Conservation (phyloP, 164 flowering plant genomes). For the Brasenia schreberi region DNA sequence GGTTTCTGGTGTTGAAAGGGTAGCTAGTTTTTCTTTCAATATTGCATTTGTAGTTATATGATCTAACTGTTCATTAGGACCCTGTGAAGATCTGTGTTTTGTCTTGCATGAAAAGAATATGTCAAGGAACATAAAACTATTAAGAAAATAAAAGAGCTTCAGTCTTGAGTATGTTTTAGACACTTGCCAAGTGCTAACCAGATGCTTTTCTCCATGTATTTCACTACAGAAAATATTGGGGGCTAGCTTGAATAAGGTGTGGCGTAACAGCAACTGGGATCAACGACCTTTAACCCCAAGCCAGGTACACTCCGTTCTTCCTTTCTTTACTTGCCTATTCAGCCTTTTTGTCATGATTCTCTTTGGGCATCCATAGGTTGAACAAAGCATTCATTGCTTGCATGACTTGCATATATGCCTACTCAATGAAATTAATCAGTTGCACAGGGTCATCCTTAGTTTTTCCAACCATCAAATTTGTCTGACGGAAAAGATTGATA, state of each 20-base stretch:
- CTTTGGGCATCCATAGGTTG: too few species aligned
- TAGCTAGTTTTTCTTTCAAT: too few species aligned
- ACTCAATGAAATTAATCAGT: neutral
- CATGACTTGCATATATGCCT: neutral
- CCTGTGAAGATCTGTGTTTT: neutral
- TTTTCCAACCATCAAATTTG: neutral
- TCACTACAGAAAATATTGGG: conserved; percentile 64
- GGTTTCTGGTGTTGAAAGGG: too few species aligned
- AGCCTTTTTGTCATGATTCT: neutral
- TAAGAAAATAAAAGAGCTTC: neutral
- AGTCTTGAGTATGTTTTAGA: neutral
- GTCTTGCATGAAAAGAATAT: neutral
- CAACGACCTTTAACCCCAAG: conserved; percentile 66
- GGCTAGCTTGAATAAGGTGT: conserved; percentile 74
- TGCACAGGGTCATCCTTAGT: neutral
- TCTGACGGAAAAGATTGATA: neutral
- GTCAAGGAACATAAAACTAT: neutral
- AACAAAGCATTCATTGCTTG: neutral
- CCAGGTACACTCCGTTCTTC: conserved; percentile 36
- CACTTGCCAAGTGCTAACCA: neutral
- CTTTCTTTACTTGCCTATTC: neutral
- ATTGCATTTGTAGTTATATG: too few species aligned
- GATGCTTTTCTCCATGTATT: neutral
- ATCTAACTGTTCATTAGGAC: neutral
- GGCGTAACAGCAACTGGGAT: conserved; percentile 95